Base-by-base conservation (phyloP, 2,329 filamentous ascomycete species). In the Sclerotinia subarctica region DNA sequence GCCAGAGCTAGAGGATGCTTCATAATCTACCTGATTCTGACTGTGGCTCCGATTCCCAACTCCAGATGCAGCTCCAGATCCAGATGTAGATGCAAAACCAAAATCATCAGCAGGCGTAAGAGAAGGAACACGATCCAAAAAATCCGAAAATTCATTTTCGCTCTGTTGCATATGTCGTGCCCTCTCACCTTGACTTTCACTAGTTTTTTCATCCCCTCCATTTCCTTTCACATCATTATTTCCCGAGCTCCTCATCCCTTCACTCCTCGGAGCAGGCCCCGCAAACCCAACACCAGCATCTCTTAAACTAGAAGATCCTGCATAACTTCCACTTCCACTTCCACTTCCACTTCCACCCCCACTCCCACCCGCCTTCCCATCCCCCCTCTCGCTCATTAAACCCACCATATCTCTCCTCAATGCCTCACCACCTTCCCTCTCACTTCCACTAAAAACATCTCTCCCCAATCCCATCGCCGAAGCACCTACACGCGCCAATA, bases 401-500 rank as follows among this genome's bases (percentile, higher is more conserved):
- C 72, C 53, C 49, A 58, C 54, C 38, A 67, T 64, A 53, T 65
- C 51, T 44, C 73, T 68, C 72, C 69, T 73, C 7, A 75, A 19
- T 42, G 74, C 73, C 19, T 47, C 47, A 24, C 51, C 71, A 49
- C 58, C 57, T 47, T 53, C 69, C 5, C 13, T 17, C 13, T 42
- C 38, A 57, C 72, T 69, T 5, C 35, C 35, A 35, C 29, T 72
- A 57, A 81, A 76, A n/a, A 75, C 72, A 70, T 75, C 76, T 29
- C 74, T 74, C 29, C 78, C 71, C 42, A 81, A 75, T 0, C 75
- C 74, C 17, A 72, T 74, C 42, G 79, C 79, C 35, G 79, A 81
- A 60, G 74, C 72, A 65, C 72, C 69, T 58, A 78, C 69, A 66
- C 74, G 70, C 52, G 72, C 73, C 4, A 76, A 56, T 8, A 77